Evolutionary conservation across 208 protist species (phyloP), one percentile per base, ranked within the genome.

Genomic region (Leishmania gerbilli): DNA sequence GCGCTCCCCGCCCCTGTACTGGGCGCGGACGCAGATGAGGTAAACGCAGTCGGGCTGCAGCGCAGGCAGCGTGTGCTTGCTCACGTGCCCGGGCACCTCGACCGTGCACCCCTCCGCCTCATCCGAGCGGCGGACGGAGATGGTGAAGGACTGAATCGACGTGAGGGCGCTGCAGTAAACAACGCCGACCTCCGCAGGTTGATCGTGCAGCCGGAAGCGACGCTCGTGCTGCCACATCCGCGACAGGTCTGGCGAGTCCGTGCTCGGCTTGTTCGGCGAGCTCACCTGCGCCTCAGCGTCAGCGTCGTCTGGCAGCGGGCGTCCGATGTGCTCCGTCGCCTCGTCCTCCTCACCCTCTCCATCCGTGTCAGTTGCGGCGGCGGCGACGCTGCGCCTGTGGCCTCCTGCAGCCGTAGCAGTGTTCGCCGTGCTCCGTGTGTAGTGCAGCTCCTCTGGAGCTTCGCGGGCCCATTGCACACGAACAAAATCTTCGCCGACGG

Each of bases 401-500:
- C 53, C 45, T 6, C 47, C 58, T n/a, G 34, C 64, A 51, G 21
- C 42, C 6, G 58, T 71, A 31, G 53, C 49, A 58, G 47, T 53
- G 56, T 9, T 71, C n/a, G 42, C 72, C 2, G 76, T 62, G 37
- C 53, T 74, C 8, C 80, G 74, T 7, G 79, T 80, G 74, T 87
- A 68, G 62, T 87, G 84, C 62, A 96, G 15, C 84, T 91, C 89
- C 84, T 95, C 90, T 6, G 93, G 93, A 15, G 88, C 89, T 3
- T 89, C 84, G 62, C 94, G 91, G 45, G 77, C 64, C 96, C 96
- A 98, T 71, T 72, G 71, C 37, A 97, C 47, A 27, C 91, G 92
- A 64, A 97, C 83, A 83, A 94, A 98, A 78, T 95, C 92, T 82
- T 98, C 96, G 15, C 96, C 96, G 40, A 96, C 89, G 11, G 93